These are phyloP conservation scores for Fusarium nanum DNA, from an alignment of 2,329 filamentous ascomycete genomes.

Conservation along the genomic window DNA sequence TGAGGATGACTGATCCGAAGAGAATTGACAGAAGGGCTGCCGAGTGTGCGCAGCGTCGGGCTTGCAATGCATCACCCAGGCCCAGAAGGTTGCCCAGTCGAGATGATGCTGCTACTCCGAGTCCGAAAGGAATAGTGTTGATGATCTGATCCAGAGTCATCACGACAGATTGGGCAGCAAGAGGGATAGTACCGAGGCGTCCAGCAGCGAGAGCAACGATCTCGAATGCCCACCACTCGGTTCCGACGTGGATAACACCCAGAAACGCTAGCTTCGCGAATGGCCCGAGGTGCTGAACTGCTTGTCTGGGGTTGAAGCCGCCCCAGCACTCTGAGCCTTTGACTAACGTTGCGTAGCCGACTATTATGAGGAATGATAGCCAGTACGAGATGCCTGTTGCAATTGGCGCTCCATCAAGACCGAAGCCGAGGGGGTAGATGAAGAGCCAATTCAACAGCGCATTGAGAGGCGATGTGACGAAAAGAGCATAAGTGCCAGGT, in stretches of 20 bases:
- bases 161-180: slow-evolving; percentile 87
- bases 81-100: slow-evolving; percentile 85
- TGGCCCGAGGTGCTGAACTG: slow-evolving; percentile 73
- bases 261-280: slow-evolving; percentile 81
- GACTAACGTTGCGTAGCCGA: slow-evolving; percentile 78
- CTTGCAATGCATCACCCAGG: slow-evolving; percentile 71
- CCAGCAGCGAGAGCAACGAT: slow-evolving; percentile 88
- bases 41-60: slow-evolving; percentile 77
- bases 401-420: slow-evolving; percentile 81
- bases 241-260: slow-evolving; percentile 85
- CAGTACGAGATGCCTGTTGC: slow-evolving; percentile 89
- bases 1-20: slow-evolving; percentile 74
- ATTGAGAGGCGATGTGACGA: slow-evolving; percentile 86
- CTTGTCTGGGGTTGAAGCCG: slow-evolving; percentile 71
- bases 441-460: slow-evolving; percentile 83
- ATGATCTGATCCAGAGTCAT: slow-evolving; percentile 90
- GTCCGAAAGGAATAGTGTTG: slow-evolving; percentile 87
- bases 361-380: slow-evolving; percentile 80
- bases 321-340: slow-evolving; percentile 83
- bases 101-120: slow-evolving; percentile 83
- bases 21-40: slow-evolving; percentile 79
- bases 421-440: slow-evolving; percentile 76
- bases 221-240: slow-evolving; percentile 96
- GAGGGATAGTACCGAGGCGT: slow-evolving; percentile 78
- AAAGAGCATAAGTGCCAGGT: slow-evolving; percentile 83